Conservation (phyloP, 202 grass and related monocot genomes). For the Schoenoplectus tabernaemontani region DNA sequence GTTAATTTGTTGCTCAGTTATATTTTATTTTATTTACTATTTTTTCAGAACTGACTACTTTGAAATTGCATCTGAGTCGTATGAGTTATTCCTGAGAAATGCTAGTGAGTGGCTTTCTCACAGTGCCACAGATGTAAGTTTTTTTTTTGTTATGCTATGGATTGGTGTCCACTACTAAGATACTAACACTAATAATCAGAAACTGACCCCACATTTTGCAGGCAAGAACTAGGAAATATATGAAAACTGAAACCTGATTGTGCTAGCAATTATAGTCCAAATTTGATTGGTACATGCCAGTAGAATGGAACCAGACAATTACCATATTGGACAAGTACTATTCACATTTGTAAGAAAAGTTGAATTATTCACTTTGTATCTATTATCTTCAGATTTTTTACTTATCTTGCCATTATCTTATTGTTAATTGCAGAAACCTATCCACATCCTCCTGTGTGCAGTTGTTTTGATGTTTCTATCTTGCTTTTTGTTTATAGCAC, state of each 20-base stretch:
- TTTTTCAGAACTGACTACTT: conserved; percentile 45
- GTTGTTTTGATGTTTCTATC: conserved; percentile 61
- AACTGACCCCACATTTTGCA: neutral
- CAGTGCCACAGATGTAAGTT: conserved; percentile 86
- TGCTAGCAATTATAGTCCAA: neutral
- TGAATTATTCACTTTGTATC: neutral
- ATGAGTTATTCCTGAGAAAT: conserved; percentile 66
- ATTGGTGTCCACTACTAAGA: conserved; percentile 14
- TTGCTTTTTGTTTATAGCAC: conserved; percentile 38
- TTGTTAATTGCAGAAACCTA: conserved; percentile 69
- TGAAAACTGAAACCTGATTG: neutral
- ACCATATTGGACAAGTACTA: neutral
- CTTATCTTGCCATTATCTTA: conserved; percentile 15
- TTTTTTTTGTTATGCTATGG: conserved; percentile 22
- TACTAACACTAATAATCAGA: neutral
- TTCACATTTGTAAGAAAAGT: neutral
- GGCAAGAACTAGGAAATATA: neutral
- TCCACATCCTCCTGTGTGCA: conserved; percentile 53
- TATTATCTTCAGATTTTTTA: neutral
- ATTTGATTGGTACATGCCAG: neutral
- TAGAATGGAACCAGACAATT: neutral
- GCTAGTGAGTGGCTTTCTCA: conserved; percentile 92
- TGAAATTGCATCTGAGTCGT: conserved; percentile 37
- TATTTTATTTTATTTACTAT: conserved; percentile 12
- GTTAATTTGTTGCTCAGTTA: neutral